Conservation (phyloP, 192 early-diverging fungal species). For the Backusella mclennaniae region DNA sequence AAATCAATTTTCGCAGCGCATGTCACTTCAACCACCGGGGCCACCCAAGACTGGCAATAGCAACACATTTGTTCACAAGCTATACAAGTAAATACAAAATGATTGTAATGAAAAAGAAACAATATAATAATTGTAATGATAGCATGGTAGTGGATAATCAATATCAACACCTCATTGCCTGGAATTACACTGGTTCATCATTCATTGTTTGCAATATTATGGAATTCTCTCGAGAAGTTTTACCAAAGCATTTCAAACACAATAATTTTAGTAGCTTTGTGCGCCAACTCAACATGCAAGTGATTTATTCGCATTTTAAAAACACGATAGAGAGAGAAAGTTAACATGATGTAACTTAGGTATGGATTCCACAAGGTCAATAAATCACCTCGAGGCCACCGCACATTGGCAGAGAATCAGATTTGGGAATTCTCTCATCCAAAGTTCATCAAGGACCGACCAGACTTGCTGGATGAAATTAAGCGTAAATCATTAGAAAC, state of each 20-base stretch:
- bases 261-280: constrained; percentile 92
- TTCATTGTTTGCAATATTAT: constrained; percentile 90
- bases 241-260: constrained; percentile 92
- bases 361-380: constrained; percentile 92
- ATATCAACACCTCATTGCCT: constrained; percentile 88
- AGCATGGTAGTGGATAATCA: constrained; percentile 84
- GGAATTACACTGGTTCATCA: constrained; percentile 84
- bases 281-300: constrained; percentile 81
- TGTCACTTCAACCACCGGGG: constrained; percentile 17
- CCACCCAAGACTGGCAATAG: constrained; percentile 21
- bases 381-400: constrained; percentile 82
- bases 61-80: constrained; percentile 59
- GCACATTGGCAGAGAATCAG: constrained; percentile 86
- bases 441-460: constrained; percentile 73
- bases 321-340: neutral
- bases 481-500: constrained; percentile 88
- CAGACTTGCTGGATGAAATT: constrained; percentile 84
- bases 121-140: neutral
- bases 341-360: constrained; percentile 39
- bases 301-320: constrained; percentile 10
- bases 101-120: neutral
- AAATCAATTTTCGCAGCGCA: constrained; percentile 10
- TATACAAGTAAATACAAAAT: constrained; percentile 48
- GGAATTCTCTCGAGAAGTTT: constrained; percentile 85
- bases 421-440: constrained; percentile 90